Percentiles rank a stretch among this genome's conserved stretches.
Evolutionary conservation across 2,329 filamentous ascomycete genomes (phyloP).

Genomic region (Gremmenia infestans): DNA sequence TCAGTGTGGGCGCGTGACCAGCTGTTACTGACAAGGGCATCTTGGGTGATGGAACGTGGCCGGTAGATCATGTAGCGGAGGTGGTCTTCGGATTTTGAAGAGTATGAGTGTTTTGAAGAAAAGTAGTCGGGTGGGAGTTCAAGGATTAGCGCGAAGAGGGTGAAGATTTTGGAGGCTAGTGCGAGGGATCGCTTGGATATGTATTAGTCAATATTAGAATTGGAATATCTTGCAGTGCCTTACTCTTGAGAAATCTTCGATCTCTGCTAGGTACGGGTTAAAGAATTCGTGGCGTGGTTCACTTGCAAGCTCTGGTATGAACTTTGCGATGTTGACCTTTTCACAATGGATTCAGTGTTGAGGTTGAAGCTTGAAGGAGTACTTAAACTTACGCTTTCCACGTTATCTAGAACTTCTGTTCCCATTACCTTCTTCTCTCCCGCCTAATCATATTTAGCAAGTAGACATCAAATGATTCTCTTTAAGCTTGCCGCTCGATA

Average conservation of each 20-base stretch:
- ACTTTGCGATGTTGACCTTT: slow-evolving; percentile 51
- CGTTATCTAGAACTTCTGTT: slow-evolving; percentile 46
- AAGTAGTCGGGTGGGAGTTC: slow-evolving; percentile 54
- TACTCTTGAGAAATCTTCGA: slow-evolving; percentile 6
- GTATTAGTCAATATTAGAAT: not conserved
- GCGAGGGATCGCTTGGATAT: slow-evolving; percentile 24
- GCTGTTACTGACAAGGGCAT: slow-evolving; percentile 40
- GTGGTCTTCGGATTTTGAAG: slow-evolving; percentile 49
- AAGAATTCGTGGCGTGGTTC: slow-evolving; percentile 36
- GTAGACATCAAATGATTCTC: too few species aligned
- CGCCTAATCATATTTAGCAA: not conserved
- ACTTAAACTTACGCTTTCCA: slow-evolving; percentile 38
- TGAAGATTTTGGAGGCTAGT: slow-evolving; percentile 50
- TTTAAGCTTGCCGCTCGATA: slow-evolving; percentile 35
- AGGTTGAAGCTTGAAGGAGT: not conserved
- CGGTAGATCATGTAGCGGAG: slow-evolving; percentile 57
- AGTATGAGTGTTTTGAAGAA: slow-evolving; percentile 48
- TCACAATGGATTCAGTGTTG: not conserved
- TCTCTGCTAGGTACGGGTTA: not conserved
- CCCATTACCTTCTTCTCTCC: slow-evolving; percentile 19
- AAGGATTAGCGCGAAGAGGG: slow-evolving; percentile 51
- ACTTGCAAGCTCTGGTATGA: slow-evolving; percentile 37
- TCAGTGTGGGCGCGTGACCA: slow-evolving; percentile 45
- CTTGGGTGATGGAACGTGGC: slow-evolving; percentile 34
- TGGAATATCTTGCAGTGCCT: slow-evolving; percentile 36